Base-by-base conservation (phyloP, 1,284 basidiomycete species). In the Cryptococcus jaspeensis region DNA sequence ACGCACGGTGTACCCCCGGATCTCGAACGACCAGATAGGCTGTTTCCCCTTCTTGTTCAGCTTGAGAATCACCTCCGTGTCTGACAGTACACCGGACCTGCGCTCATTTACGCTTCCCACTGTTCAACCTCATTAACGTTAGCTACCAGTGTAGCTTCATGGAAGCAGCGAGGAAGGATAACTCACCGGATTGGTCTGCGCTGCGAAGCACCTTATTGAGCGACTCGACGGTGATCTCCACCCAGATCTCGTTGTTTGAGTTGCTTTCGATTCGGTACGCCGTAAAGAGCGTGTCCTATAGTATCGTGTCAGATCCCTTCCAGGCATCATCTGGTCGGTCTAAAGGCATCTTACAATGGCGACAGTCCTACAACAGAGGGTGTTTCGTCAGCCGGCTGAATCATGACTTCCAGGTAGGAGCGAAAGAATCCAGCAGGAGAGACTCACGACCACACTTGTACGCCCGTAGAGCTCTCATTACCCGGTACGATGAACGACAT, bases 381-480 rank as follows among this genome's bases (percentile, higher is more conserved):
- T 4, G 28, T 32, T 32, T 16, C n/a, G 47, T 54, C 47, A 53
- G 43, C 25, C n/a, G 36, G 20, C 18, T 15, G 15, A 22, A 42
- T 28, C 15, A 5, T 32, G 5, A 5, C 28, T 9, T 32, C 38
- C 52, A 53, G 28, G 39, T 37, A 16, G n/a, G 25, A 13, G 40
- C 12, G 13, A 16, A 40, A 45, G 28, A 12, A 25, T 20, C 20
- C 12, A 16, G 12, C 37, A 45, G 28, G 23, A 23, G 16, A 47
- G 22, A 84, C 90, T 75, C 67, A 93, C 91, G 90, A 91, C 91
- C 92, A 94, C 47, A 93, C 89, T 73, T 93, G 90, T 7, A 92
- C 87, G 2, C 91, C 90, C 7, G 89, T 90, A 63, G 89, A 88
- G 58, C 85, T 88, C 61, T 91, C 89, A 56, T 82, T 84, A 45